Evolutionary conservation across 441 rosid genomes (phyloP).

Genomic region (Eutrema salsugineum): DNA sequence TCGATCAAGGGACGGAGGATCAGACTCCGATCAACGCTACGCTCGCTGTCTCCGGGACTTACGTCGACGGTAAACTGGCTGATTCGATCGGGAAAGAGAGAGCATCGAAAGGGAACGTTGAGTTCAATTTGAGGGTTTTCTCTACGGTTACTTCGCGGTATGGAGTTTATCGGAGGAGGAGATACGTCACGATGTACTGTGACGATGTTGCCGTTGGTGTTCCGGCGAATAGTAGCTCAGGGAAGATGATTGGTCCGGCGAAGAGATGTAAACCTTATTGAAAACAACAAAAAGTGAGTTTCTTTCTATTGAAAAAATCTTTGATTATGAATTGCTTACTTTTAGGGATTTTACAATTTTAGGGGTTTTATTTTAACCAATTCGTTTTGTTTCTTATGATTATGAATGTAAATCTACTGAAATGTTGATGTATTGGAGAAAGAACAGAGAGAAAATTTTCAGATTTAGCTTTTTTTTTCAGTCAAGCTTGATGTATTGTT

Average conservation of each 20-base stretch:
- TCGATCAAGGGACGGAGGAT: slow-evolving; percentile 52
- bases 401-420: background rate
- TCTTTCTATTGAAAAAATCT: background rate
- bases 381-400: background rate
- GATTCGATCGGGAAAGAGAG: slow-evolving; percentile 39
- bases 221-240: slow-evolving; percentile 39
- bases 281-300: background rate
- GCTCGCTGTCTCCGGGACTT: slow-evolving; percentile 41
- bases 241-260: slow-evolving; percentile 47
- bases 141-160: slow-evolving; percentile 46
- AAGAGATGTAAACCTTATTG: slow-evolving; percentile 45
- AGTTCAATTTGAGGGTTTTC: slow-evolving; percentile 42
- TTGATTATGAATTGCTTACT: background rate
- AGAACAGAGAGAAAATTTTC: background rate
- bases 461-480: background rate
- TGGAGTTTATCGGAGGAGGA: slow-evolving; percentile 47
- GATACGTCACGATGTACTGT: slow-evolving; percentile 47
- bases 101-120: slow-evolving; percentile 32
- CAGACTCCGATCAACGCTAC: slow-evolving; percentile 38
- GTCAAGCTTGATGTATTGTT: no score
- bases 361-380: background rate
- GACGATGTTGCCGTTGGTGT: slow-evolving; percentile 34
- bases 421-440: background rate
- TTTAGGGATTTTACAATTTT: background rate
- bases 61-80: slow-evolving; percentile 29